Evolutionary conservation across 1,284 basidiomycete genomes (phyloP).

Genomic region (Trichosporon sp.): DNA sequence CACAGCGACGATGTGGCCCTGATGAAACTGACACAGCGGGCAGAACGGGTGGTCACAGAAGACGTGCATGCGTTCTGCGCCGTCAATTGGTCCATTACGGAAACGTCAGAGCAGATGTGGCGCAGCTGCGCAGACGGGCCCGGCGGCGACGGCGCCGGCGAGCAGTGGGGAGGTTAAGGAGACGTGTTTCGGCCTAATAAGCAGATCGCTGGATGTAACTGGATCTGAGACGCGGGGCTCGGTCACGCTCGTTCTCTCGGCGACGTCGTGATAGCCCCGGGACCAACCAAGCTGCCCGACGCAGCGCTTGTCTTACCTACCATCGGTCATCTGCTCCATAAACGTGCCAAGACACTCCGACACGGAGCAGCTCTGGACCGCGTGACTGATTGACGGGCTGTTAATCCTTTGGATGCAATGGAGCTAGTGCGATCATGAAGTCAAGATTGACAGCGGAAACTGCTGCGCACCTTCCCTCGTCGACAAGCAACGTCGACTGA

Average conservation of each 20-base stretch:
- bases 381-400: not conserved
- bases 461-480: not conserved
- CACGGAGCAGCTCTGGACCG: not conserved
- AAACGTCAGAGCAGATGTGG: not conserved
- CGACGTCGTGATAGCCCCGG: constrained; percentile 1
- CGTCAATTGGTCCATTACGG: not conserved
- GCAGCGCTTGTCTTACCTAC: not conserved
- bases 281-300: not conserved
- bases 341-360: constrained; percentile 9
- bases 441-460: not conserved
- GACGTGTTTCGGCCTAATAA: not conserved
- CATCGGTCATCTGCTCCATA: not conserved
- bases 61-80: not conserved
- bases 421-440: not conserved
- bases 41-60: not conserved
- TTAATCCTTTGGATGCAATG: not conserved
- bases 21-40: not conserved
- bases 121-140: not conserved
- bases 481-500: not conserved
- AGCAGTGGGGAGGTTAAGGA: not conserved
- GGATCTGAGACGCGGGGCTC: not conserved
- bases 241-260: not conserved
- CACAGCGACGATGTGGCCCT: not conserved
- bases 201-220: not conserved
- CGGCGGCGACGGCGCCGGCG: constrained; percentile 1